Conservation (phyloP, 2,329 filamentous ascomycete species). For the Trichophyton benhamiae region DNA sequence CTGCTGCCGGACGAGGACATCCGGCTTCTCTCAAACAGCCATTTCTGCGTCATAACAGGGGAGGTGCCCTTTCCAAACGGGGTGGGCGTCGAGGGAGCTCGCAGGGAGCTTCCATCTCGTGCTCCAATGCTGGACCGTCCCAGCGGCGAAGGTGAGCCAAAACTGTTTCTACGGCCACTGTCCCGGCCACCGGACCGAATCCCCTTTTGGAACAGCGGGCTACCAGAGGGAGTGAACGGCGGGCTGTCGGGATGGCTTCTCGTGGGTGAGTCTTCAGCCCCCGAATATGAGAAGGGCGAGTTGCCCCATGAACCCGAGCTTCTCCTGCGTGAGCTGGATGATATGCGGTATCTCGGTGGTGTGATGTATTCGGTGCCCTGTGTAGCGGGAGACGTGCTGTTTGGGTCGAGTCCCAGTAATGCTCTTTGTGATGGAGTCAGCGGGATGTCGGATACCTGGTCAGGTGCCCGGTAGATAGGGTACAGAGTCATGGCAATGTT, state of each 20-base stretch:
- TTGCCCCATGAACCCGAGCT: conserved; percentile 28
- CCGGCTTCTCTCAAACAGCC: conserved; percentile 74
- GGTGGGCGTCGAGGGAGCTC: conserved; percentile 56
- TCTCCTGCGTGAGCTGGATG: conserved; percentile 44
- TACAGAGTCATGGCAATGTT: conserved; percentile 61
- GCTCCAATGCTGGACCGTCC: conserved; percentile 33
- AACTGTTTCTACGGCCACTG: conserved; percentile 46
- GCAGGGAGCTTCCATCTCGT: conserved; percentile 38
- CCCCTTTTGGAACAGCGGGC: conserved; percentile 57
- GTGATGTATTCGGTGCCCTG: conserved; percentile 66
- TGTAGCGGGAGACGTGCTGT: conserved; percentile 49
- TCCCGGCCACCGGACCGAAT: conserved; percentile 36
- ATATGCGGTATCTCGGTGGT: conserved; percentile 73
- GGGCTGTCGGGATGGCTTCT: conserved; percentile 30
- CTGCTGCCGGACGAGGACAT: conserved; percentile 24
- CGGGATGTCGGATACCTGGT: conserved; percentile 77
- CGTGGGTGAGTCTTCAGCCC: conserved; percentile 25
- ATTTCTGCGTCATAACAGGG: conserved; percentile 78
- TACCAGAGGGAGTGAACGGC: conserved; percentile 43
- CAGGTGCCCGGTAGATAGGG: conserved; percentile 59
- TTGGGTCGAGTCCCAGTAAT: conserved; percentile 67
- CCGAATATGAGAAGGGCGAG: conserved; percentile 31
- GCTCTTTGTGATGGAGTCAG: conserved; percentile 79
- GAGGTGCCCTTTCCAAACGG: conserved; percentile 57
- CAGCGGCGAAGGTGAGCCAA: conserved; percentile 46